These are phyloP conservation scores for Candida yuanshanica DNA, from an alignment of 805 yeast genomes.

Conservation along the genomic window DNA sequence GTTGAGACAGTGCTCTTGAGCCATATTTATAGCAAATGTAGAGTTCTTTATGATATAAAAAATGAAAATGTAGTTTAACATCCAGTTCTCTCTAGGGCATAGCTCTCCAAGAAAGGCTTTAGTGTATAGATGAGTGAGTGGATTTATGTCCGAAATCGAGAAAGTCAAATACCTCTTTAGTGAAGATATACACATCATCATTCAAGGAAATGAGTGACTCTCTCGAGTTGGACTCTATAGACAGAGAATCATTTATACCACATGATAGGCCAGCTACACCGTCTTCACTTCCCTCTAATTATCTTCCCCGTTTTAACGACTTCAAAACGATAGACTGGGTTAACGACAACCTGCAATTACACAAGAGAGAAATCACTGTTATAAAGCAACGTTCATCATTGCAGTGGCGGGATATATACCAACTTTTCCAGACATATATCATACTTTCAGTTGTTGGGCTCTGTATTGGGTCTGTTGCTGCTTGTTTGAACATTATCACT, in stretches of 20 bases:
- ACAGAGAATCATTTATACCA: not conserved
- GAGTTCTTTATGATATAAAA: not conserved
- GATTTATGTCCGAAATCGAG: not conserved
- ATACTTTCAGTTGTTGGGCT: constrained; percentile 73
- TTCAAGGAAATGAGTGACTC: not conserved
- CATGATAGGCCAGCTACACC: not conserved
- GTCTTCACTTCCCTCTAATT: not conserved
- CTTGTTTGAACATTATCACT: constrained; percentile 71
- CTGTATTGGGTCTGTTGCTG: constrained; percentile 78
- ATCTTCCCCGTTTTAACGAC: constrained; percentile 44
- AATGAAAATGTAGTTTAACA: not conserved
- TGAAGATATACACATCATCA: not conserved
- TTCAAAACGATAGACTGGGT: constrained; percentile 70
- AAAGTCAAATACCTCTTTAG: not conserved
- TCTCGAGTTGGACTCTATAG: not conserved
- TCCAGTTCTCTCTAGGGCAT: too few relatives aligned
- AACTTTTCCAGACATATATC: constrained; percentile 45
- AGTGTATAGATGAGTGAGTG: too few relatives aligned
- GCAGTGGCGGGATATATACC: constrained; percentile 8
- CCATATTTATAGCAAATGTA: not conserved
- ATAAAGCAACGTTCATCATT: constrained; percentile 4
- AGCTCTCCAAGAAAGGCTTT: too few relatives aligned
- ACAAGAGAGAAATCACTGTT: constrained; percentile 20
- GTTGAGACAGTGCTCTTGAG: not conserved
- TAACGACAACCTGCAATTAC: constrained; percentile 50